Evolutionary conservation across 352 stramenopile genomes (phyloP).

Genomic region (Phytophthora nicotianae): DNA sequence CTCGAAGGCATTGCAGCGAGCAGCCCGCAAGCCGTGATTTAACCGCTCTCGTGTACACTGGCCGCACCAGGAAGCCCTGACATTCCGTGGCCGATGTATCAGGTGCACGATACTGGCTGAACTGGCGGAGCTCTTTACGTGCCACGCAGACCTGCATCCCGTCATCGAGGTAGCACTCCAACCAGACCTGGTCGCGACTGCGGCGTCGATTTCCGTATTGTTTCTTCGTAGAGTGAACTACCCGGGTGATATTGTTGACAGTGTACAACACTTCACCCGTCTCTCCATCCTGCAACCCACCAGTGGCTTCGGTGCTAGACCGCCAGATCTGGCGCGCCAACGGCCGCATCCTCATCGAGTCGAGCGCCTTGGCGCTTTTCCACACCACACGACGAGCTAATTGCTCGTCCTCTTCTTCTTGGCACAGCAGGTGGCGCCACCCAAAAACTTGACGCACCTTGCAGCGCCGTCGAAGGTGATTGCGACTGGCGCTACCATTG

Average conservation of each 20-base stretch:
- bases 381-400: conserved; percentile 38
- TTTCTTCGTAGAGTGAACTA: conserved; percentile 36
- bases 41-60: conserved; percentile 32
- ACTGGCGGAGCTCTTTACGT: conserved; percentile 49
- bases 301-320: conserved; percentile 19
- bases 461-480: conserved; percentile 15
- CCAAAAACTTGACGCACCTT: conserved; percentile 40
- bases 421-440: conserved; percentile 47
- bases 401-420: conserved; percentile 34
- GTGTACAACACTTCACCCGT: conserved; percentile 38
- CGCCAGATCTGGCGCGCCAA: conserved; percentile 48
- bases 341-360: conserved; percentile 36
- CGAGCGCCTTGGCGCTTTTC: conserved; percentile 50
- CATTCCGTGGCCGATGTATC: conserved; percentile 38
- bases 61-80: conserved; percentile 46
- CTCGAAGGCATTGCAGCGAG: conserved; percentile 47
- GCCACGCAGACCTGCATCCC: conserved; percentile 48
- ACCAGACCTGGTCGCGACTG: conserved; percentile 39
- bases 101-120: conserved; percentile 32
- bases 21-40: conserved; percentile 35
- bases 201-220: conserved; percentile 21
- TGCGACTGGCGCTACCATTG: conserved; percentile 32
- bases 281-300: conserved; percentile 11
- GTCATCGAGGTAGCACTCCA: conserved; percentile 51
- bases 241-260: conserved; percentile 35